Evolutionary conservation across 108 stramenopile species (phyloP), one percentile per base, ranked within the genome.

Genomic region (Cyclotella atomus): DNA sequence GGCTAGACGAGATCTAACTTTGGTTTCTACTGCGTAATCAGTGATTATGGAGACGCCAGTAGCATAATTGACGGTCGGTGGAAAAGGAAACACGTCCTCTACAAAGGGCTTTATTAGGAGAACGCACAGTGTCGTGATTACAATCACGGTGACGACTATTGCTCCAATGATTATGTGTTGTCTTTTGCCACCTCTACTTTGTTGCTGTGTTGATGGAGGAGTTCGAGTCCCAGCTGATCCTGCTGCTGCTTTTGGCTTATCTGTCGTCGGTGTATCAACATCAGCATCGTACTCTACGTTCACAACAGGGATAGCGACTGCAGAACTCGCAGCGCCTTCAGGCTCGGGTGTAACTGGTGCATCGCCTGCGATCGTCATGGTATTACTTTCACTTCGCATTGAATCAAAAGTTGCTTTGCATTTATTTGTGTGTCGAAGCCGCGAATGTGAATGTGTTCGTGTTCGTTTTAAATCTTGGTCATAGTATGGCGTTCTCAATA

Each of bases 31-130:
- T 5, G 46, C 64, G 29, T 65, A 65, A 17, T 32, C 20, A 14
- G 46, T 65, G 10, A 65, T 49, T 12, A 65, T 9, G 9, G 64
- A 65, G 29, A 65, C 47, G 10, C 64, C 64, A 6, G 64, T 65
- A 27, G 64, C 23, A 20, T 21, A 65, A 29, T 65, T 36, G 24
- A 65, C 28, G 12, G 47, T 49, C 14, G 2, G 2, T 4, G 64
- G 25, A 49, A 27, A 32, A 41, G 38, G 38, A n/a, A n/a, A n/a
- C n/a, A n/a, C n/a, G n/a, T n/a, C n/a, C n/a, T n/a, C n/a, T n/a
- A n/a, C n/a, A n/a, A n/a, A n/a, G n/a, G n/a, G n/a, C n/a, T n/a
- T n/a, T 41, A 12, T 6, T 41, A 12, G 38, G 6, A 12, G 38
- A 41, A 9, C 38, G 38, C 19, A n/a, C 47, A 4, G 17, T 4